Conservation (phyloP, 1,139 yeast genomes). For the Sugiyamaella sp. region DNA sequence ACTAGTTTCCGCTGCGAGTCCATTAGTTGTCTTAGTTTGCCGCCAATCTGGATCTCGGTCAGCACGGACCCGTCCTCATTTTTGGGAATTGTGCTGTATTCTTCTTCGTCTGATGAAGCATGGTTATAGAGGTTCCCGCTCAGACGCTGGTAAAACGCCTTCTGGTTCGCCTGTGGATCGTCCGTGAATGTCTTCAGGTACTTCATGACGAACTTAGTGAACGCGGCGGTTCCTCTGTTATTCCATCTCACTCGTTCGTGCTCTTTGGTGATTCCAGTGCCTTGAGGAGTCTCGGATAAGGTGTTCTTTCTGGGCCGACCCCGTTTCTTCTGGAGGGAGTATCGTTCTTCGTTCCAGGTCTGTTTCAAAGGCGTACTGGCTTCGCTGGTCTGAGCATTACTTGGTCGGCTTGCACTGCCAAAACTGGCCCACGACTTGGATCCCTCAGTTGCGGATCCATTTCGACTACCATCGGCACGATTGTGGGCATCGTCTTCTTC, state of each 20-base stretch:
- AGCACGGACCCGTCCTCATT: constrained; percentile 17
- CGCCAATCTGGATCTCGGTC: constrained; percentile 17
- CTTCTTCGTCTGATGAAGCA: constrained; percentile 1
- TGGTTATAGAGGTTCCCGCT: constrained; percentile 6
- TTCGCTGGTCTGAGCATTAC: background rate
- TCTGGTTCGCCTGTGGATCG: constrained; percentile 20
- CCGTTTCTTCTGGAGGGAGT: constrained; percentile 12
- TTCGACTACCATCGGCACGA: background rate
- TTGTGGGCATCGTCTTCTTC: constrained; percentile 2
- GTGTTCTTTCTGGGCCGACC: constrained; percentile 14
- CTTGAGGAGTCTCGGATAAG: constrained; percentile 1
- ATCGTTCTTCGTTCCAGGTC: constrained; percentile 1
- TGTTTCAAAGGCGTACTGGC: constrained; percentile 1
- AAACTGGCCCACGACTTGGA: constrained; percentile 10
- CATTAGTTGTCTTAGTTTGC: constrained; percentile 16
- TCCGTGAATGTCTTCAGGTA: constrained; percentile 14
- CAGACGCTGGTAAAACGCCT: constrained; percentile 16
- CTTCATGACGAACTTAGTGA: constrained; percentile 14
- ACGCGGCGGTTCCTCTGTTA: constrained; percentile 15
- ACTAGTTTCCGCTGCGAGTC: constrained; percentile 18
- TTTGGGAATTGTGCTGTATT: constrained; percentile 8
- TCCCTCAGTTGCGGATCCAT: background rate
- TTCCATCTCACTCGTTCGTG: constrained; percentile 18
- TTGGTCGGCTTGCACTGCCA: background rate
- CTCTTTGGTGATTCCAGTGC: constrained; percentile 4